phyloP scores from a whole-genome alignment of 306 rosid species.

The Prunus salicina region DNA sequence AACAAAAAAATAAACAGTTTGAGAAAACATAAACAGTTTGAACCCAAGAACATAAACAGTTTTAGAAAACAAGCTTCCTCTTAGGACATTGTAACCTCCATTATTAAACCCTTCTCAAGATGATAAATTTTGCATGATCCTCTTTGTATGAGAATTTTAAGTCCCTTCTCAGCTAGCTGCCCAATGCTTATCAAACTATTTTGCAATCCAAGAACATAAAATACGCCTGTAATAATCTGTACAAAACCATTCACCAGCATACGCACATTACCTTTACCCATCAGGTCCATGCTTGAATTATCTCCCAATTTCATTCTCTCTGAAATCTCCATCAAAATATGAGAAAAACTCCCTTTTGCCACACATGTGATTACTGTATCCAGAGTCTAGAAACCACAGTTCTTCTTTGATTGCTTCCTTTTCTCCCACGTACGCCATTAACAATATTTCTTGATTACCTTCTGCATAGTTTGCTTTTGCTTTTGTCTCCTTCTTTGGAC shows the following conservation, averaged over 20 bases:
- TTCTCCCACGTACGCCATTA: neutral
- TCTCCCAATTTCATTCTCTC: neutral
- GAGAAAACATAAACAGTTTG: too few species aligned
- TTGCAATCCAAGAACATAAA: neutral
- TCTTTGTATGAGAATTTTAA: neutral
- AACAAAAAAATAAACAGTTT: too few species aligned
- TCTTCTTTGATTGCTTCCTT: neutral
- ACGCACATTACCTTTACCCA: neutral
- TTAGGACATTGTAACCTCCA: neutral
- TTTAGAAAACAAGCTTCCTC: too few species aligned
- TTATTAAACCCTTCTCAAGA: neutral
- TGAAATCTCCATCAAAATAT: neutral
- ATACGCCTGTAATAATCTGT: neutral
- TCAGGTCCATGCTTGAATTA: neutral
- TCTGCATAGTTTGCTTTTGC: neutral
- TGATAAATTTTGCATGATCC: neutral
- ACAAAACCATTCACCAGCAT: neutral
- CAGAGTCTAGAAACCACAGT: neutral
- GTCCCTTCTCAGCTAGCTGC: neutral
- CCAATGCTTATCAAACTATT: neutral
- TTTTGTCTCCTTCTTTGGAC: neutral
- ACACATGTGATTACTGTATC: neutral
- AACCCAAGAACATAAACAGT: too few species aligned
- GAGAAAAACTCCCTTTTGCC: neutral
- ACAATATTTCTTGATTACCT: neutral